These are phyloP conservation scores for Powellomyces hirtus DNA, from an alignment of 192 early-diverging fungal species.

Conservation along the genomic window DNA sequence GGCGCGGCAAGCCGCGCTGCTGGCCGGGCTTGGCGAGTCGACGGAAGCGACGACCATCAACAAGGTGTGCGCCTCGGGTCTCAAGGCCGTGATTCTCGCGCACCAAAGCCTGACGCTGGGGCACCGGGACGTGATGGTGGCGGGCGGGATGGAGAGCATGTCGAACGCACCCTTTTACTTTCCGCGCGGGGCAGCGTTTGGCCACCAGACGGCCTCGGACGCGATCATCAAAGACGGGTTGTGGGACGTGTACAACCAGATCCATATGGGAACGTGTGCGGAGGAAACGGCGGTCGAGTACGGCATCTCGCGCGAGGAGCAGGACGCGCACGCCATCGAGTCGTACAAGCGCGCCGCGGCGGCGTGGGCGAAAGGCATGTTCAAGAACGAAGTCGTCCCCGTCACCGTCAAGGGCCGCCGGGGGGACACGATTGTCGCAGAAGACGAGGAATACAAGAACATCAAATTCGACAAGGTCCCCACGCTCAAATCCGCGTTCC, in stretches of 20 bases:
- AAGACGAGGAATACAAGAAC: conserved; percentile 95
- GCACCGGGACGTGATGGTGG: conserved; percentile 76
- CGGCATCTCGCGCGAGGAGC: conserved; percentile 81
- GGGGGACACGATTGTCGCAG: conserved; percentile 71
- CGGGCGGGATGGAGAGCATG: conserved; percentile 98
- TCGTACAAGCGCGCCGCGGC: conserved; percentile 89
- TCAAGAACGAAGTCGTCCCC: conserved; percentile 80
- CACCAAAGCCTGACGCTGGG: conserved; percentile 81
- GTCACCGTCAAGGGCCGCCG: conserved; percentile 78
- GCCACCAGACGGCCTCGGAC: conserved; percentile 76
- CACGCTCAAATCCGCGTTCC: conserved; percentile 74
- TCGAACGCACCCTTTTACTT: conserved; percentile 83
- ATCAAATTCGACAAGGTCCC: conserved; percentile 90
- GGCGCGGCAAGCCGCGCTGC: conserved; percentile 85
- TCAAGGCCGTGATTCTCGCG: conserved; percentile 95
- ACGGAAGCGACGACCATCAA: conserved; percentile 97
- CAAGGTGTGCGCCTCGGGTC: conserved; percentile 98
- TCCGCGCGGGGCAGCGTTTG: conserved; percentile 63
- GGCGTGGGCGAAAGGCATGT: conserved; percentile 79
- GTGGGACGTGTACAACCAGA: conserved; percentile 93
- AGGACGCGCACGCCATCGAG: conserved; percentile 83
- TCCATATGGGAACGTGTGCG: conserved; percentile 60
- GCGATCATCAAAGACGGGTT: conserved; percentile 95
- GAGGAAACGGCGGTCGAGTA: conserved; percentile 84
- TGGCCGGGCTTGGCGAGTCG: conserved; percentile 73